Base-by-base conservation (phyloP, 257 asterid species). In the Petrea volubilis region DNA sequence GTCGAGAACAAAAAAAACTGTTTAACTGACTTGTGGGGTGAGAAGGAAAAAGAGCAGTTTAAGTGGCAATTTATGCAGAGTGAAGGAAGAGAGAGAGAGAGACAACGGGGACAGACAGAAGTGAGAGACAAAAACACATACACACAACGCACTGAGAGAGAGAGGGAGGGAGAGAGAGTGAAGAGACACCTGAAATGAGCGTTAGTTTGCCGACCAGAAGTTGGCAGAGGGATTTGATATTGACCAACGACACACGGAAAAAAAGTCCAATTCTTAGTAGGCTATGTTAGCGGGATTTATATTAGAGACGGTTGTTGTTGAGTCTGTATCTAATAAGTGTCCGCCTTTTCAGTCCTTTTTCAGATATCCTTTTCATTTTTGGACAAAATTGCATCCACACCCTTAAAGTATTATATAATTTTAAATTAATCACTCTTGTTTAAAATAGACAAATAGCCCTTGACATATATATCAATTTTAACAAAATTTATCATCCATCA, bases 161-260 rank as follows among this genome's bases (percentile, higher is more conserved):
- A 57, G 40, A 36, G 74, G n/a, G 71, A 34, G 55, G 9, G 65
- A 49, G 60, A 38, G 34, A 73, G 38, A 66, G 49, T 72, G 77
- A 73, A 72, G 80, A 71, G 80, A 75, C 83, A 83, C 85, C 84
- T 84, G 89, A 84, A 77, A 51, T 80, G 53, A 78, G 78, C 84
- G 77, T 79, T 77, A 76, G 75, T 74, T 78, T 83, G 87, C 87
- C 87, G 86, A 84, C 90, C 90, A 73, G 81, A 87, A 81, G 80
- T 79, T 79, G 80, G 88, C 89, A 80, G 82, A 77, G 79, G 65
- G 80, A 84, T 80, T 80, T 76, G 79, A 82, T 71, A 38, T 80
- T 71, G 85, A 79, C 88, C 80, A 82, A 71, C 78, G 85, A 79
- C 69, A 18, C 75, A 70, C 67, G 36, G 50, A 46, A 34, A 31